phyloP scores from a whole-genome alignment of 306 rosid species.

The Dalbergia cochinchinensis region DNA sequence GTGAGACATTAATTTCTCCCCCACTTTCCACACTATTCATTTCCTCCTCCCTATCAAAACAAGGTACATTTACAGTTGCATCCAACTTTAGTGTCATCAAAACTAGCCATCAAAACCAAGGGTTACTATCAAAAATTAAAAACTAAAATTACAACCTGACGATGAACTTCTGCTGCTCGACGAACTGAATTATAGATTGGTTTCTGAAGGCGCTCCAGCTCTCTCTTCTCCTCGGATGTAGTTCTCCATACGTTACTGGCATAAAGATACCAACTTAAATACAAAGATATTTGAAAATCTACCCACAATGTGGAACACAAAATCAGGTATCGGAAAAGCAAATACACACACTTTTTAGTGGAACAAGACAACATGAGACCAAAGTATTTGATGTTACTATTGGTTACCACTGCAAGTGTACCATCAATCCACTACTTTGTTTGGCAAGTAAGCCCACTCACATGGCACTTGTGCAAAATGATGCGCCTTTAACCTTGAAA shows the following conservation, averaged over 20 bases:
- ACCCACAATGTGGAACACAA: conserved; percentile 15
- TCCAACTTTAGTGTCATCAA: conserved; percentile 25
- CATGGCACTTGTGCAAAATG: conserved; percentile 23
- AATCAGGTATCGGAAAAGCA: conserved; percentile 9
- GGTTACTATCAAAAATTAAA: conserved; percentile 35
- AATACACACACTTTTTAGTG: neutral
- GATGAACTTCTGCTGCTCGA: conserved; percentile 98
- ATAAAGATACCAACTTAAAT: conserved; percentile 35
- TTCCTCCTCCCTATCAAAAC: conserved; percentile 31
- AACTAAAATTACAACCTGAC: conserved; percentile 75
- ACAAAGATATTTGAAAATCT: conserved; percentile 18
- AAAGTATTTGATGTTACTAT: neutral
- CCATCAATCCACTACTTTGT: conserved; percentile 8
- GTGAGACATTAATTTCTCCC: conserved; percentile 6
- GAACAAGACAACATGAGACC: conserved; percentile 1
- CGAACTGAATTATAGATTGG: conserved; percentile 95
- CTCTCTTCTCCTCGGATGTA: conserved; percentile 97
- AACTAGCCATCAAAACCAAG: conserved; percentile 34
- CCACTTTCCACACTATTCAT: conserved; percentile 28
- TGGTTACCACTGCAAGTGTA: conserved; percentile 19
- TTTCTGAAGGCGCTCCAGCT: conserved; percentile 93
- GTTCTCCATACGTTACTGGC: conserved; percentile 92
- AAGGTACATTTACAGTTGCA: neutral
- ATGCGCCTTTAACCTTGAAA: neutral
- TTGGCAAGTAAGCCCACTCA: conserved; percentile 30